Conservation (phyloP, 331 rosid species). For the Phaseolus coccineus region DNA sequence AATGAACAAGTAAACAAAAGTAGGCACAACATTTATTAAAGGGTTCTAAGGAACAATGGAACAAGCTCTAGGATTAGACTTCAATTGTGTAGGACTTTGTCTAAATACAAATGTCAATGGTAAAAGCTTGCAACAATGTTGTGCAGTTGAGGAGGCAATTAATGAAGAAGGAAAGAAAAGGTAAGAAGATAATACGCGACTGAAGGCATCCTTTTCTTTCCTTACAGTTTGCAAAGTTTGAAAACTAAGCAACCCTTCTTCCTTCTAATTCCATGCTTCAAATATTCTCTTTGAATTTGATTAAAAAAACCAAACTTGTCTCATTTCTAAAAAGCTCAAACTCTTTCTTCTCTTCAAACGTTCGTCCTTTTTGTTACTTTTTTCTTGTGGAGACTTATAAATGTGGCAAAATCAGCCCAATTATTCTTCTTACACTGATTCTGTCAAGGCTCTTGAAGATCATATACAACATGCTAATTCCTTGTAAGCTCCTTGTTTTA, state of each 20-base stretch:
- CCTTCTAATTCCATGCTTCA: neutral
- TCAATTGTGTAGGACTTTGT: neutral
- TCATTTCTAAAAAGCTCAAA: slow-evolving; percentile 21
- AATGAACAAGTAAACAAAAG: neutral
- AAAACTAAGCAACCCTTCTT: slow-evolving; percentile 48
- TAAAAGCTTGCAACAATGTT: neutral
- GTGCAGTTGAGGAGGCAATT: slow-evolving; percentile 35
- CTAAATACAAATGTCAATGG: neutral
- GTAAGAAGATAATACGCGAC: slow-evolving; percentile 8
- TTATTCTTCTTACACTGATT: slow-evolving; percentile 58
- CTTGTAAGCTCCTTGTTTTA: slow-evolving; percentile 54
- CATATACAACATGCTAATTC: slow-evolving; percentile 77
- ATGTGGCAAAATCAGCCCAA: slow-evolving; percentile 67
- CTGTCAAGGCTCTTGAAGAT: slow-evolving; percentile 78
- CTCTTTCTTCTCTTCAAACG: neutral
- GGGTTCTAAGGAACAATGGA: neutral
- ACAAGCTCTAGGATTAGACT: neutral
- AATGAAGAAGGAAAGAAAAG: slow-evolving; percentile 26
- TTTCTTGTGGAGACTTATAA: slow-evolving; percentile 30
- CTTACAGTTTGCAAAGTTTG: slow-evolving; percentile 52
- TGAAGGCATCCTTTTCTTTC: slow-evolving; percentile 77
- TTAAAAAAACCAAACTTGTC: slow-evolving; percentile 4
- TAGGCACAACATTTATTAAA: neutral
- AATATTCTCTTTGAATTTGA: slow-evolving; percentile 17
- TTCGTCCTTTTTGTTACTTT: slow-evolving; percentile 6